These are phyloP conservation scores for Mycena galericulata DNA, from an alignment of 768 basidiomycete species.

Conservation along the genomic window DNA sequence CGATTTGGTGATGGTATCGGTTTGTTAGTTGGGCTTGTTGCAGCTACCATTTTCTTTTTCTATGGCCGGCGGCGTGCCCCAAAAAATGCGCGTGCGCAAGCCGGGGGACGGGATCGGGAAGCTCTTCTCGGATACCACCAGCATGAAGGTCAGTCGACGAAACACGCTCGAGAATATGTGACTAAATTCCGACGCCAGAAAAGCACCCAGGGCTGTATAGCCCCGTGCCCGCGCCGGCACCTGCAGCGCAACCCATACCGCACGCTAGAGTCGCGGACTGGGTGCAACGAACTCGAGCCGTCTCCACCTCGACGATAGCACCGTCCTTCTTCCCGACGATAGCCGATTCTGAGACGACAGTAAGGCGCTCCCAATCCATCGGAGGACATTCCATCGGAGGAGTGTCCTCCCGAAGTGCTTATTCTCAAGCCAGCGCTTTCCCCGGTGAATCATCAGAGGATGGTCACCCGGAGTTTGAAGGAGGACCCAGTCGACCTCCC, in stretches of 20 bases:
- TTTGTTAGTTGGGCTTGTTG: constrained; percentile 16
- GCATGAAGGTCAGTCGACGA: constrained; percentile 1
- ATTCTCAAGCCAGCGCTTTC: constrained; percentile 27
- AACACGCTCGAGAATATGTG: not conserved
- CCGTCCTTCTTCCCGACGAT: constrained; percentile 1
- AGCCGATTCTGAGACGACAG: constrained; percentile 4
- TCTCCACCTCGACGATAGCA: constrained; percentile 1
- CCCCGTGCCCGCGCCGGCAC: not conserved
- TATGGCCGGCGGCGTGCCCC: constrained; percentile 6
- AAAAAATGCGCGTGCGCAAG: not conserved
- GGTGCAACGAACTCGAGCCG: constrained; percentile 15
- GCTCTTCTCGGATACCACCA: constrained; percentile 19
- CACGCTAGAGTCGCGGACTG: constrained; percentile 16
- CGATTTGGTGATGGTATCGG: no score
- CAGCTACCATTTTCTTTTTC: not conserved
- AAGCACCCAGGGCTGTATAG: not conserved
- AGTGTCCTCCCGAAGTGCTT: constrained; percentile 23
- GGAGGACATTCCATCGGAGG: constrained; percentile 12
- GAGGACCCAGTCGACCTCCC: constrained; percentile 23
- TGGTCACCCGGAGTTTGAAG: not conserved
- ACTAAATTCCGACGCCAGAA: constrained; percentile 6
- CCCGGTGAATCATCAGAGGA: not conserved
- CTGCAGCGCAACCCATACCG: not conserved
- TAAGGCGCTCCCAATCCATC: constrained; percentile 8
- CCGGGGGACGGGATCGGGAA: not conserved